phyloP scores from a whole-genome alignment of 306 rosid species.

The Pterocarpus santalinus region DNA sequence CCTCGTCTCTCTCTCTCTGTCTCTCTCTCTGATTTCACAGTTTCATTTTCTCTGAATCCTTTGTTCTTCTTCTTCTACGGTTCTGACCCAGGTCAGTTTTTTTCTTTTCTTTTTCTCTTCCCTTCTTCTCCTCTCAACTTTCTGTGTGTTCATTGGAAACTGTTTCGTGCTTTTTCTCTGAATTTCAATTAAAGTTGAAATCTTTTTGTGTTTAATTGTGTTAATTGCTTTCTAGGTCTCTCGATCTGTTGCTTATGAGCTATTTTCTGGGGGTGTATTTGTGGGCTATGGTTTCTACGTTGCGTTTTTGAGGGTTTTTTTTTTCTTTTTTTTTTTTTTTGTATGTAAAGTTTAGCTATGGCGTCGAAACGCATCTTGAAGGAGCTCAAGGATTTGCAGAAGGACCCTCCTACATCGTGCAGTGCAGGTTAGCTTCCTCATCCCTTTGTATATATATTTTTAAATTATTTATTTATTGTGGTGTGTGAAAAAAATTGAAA shows the following conservation, averaged over 20 bases:
- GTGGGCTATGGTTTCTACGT: neutral
- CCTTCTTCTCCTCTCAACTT: neutral
- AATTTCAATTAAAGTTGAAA: neutral
- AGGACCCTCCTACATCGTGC: conserved; percentile 90
- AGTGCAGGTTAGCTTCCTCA: conserved; percentile 71
- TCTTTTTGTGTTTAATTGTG: neutral
- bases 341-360: conserved; percentile 46
- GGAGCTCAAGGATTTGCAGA: conserved; percentile 94
- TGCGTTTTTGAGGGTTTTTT: conserved; percentile 16
- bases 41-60: conserved; percentile 9
- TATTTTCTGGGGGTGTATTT: neutral
- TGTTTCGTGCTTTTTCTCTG: neutral
- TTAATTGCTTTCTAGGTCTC: conserved; percentile 22
- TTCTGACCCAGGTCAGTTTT: conserved; percentile 31
- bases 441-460: neutral
- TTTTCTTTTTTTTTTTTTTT: neutral
- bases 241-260: conserved; percentile 46
- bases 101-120: neutral
- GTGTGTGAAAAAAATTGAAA: neutral
- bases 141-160: neutral
- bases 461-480: neutral
- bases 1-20: conserved; percentile 2
- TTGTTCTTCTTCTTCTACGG: conserved; percentile 5
- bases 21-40: neutral
- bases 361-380: conserved; percentile 90